Percentiles rank a stretch among this genome's conserved stretches.
Evolutionary conservation across 371 early-diverging fungal species (phyloP).

Genomic region (Mortierella sp.): DNA sequence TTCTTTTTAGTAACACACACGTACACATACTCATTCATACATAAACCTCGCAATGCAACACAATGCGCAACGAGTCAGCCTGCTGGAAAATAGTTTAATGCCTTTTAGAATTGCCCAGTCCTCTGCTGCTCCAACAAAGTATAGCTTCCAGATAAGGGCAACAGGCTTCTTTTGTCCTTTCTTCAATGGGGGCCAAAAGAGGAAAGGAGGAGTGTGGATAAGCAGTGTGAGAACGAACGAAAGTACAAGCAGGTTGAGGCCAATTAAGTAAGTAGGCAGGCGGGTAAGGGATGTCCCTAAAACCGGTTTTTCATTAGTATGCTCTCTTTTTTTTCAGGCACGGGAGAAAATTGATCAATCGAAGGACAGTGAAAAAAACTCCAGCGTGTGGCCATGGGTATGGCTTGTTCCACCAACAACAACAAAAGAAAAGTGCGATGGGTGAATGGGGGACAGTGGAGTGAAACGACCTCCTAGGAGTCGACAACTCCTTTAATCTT

Average conservation of each 20-base stretch:
- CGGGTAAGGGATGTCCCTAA: neutral
- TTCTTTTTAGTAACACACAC: neutral
- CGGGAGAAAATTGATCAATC: neutral
- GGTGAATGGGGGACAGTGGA: neutral
- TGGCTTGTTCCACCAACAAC: neutral
- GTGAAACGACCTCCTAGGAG: neutral
- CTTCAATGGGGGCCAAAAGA: neutral
- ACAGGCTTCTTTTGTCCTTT: neutral
- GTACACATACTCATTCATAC: neutral
- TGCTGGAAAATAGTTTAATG: slow-evolving; percentile 9
- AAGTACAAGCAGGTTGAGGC: neutral
- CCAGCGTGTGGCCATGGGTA: neutral
- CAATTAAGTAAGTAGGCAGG: neutral
- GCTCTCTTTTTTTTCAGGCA: neutral
- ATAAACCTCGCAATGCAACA: neutral
- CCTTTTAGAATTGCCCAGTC: slow-evolving; percentile 12
- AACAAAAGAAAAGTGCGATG: neutral
- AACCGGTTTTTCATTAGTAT: neutral
- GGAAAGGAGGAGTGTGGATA: slow-evolving; percentile 3
- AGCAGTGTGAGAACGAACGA: neutral
- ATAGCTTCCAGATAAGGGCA: slow-evolving; percentile 1
- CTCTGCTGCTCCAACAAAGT: neutral
- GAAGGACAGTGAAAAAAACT: neutral
- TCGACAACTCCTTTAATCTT: neutral
- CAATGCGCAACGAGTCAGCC: neutral